Percentiles rank a stretch among this genome's conserved stretches.
phyloP scores from a whole-genome alignment of 176 grass and related monocot species.

The Avena sativa region DNA sequence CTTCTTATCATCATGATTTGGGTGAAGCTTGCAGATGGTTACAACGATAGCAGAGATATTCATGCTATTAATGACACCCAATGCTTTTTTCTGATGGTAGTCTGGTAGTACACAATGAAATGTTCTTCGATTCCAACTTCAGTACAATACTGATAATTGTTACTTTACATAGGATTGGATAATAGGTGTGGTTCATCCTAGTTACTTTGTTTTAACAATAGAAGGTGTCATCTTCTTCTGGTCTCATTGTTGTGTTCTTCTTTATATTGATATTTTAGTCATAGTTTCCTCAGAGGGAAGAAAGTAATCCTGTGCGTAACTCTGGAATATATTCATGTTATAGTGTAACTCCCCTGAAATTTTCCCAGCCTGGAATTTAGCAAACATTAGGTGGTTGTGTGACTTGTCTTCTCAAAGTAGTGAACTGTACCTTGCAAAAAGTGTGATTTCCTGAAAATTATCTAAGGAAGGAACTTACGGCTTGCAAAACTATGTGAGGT shows the following conservation, averaged over 20 bases:
- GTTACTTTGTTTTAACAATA: no score
- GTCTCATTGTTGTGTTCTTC: no score
- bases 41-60: not conserved
- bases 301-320: not conserved
- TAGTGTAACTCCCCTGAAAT: not conserved
- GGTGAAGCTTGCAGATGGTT: not conserved
- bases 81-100: not conserved
- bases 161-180: not conserved
- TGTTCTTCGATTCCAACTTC: not conserved
- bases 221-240: no score
- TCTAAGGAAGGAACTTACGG: not conserved
- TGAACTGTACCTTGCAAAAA: not conserved
- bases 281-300: not conserved
- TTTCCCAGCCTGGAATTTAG: not conserved
- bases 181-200: not conserved
- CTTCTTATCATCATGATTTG: not conserved
- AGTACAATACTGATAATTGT: not conserved
- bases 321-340: not conserved
- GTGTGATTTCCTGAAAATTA: not conserved
- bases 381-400: not conserved
- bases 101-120: no score
- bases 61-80: not conserved
- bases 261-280: not conserved
- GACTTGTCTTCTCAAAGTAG: not conserved
- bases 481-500: not conserved